Evolutionary conservation across 768 basidiomycete species (phyloP), one percentile per base, ranked within the genome.

Genomic region (Lactarius quietus): DNA sequence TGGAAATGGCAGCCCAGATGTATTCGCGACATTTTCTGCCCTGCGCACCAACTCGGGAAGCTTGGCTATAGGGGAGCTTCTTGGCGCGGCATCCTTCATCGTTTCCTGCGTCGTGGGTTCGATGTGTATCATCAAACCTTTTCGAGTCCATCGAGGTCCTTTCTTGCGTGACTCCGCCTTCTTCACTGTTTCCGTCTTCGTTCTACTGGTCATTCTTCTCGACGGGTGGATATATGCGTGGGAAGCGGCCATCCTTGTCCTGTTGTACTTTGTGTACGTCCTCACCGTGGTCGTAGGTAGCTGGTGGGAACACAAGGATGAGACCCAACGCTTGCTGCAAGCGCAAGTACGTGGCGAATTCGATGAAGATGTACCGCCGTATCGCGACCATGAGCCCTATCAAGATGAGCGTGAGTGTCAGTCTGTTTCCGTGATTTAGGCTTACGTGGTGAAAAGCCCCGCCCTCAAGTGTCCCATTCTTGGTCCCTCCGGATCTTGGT

Each of bases 101-200:
- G 88, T 93, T 26, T 93, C 93, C 2, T 93, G 95, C 71, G 97
- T 99, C 28, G 96, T 93, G 15, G 97, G 97, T 9, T 89, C 91
- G n/a, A 96, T 99, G 89, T 95, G 93, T 70, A 87, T 98, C 75
- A 94, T 98, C 76, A 91, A 90, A 64, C 95, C 96, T 0, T 99
- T 99, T 77, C 84, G 85, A 69, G 94, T 98, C 33, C 80, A 88
- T 38, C 85, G 81, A 0, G 78, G 81, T 20, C 88, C 92, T 0
- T 99, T 98, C 78, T 76, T 98, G 14, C 89, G 97, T 43, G 97
- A 99, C 75, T 91, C 96, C 36, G 88, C 92, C 6, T 98, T 98
- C 81, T 98, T 98, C 77, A 86, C 90, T n/a, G 71, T 84, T 12
- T 90, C 96, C 0, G 86, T 98, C 48, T 61, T 76, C n/a, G 69